Base-by-base conservation (phyloP, 2,329 filamentous ascomycete genomes). In the Ceratocystis smalleyi region DNA sequence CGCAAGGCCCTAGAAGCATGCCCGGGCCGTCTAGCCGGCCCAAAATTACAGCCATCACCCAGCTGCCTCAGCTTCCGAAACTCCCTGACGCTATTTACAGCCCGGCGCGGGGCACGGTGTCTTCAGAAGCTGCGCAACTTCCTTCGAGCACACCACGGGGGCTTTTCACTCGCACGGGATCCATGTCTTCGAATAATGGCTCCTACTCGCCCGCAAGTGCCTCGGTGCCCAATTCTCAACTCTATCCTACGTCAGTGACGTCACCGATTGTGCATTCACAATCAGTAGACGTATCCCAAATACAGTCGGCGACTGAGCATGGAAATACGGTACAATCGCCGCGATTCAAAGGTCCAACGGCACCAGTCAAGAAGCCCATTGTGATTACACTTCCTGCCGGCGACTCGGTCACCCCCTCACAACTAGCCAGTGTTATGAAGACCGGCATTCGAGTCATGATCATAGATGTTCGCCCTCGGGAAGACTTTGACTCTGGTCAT, bases 401-500 rank as follows among this genome's bases (percentile, higher is more conserved):
- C 5, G 75, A 80, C 76, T 72, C 73, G 0, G 86, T 96, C 49
- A 83, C 81, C 2, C 82, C 87, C 0, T 80, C 87, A 65, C 83
- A 87, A 63, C 78, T 99, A 1, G 81, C 86, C 67, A 81, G 85
- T 59, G 87, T 87, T 64, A 82, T 95, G 71, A 78, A 80, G 64
- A 75, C 67, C 7, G 62, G 61, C 7, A 67, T 90, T 75, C 75
- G 84, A 75, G 79, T 96, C 27, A 76, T 99, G 12, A 73, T 97
- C 27, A 90, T 99, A 68, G 94, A 99, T 73, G 84, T 96, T 51
- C 85, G 94, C 47, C 78, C 82, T 64, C 85, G 94, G 30, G 83
- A 88, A 63, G 83, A 88, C 7, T 99, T 89, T 71, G 90, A 97
- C 69, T 81, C 86, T 59, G 94, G 94, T 0, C 94, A 99, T 72